phyloP scores from a whole-genome alignment of 345 rosid species.

The Salix suchowensis region DNA sequence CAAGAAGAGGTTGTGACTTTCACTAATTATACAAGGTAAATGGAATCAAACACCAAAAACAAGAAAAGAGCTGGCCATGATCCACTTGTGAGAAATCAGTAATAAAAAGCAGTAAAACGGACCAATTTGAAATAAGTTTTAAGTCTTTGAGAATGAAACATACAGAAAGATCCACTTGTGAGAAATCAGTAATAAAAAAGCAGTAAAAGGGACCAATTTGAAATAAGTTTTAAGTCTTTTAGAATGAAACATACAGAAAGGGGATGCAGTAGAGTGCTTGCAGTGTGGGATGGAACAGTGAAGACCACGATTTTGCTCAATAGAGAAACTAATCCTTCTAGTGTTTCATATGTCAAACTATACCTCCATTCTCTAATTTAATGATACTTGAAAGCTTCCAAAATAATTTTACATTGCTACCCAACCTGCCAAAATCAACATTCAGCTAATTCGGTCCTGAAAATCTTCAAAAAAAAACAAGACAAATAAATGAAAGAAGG shows the following conservation, averaged over 20 bases:
- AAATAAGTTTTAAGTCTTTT: neutral
- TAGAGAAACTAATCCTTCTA: conserved; percentile 69
- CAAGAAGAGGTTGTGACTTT: neutral
- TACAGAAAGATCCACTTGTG: conserved; percentile 45
- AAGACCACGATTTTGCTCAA: conserved; percentile 67
- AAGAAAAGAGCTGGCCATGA: neutral
- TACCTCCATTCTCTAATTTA: conserved; percentile 59
- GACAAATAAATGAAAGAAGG: neutral
- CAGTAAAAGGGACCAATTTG: neutral
- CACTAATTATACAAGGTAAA: neutral
- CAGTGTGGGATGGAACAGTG: conserved; percentile 84
- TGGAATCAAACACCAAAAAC: neutral
- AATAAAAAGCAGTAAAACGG: neutral
- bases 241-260: conserved; percentile 60
- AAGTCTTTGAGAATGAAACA: conserved; percentile 25
- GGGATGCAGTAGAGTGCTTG: conserved; percentile 64
- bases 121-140: neutral
- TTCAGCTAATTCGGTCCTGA: conserved; percentile 7
- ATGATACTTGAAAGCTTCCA: conserved; percentile 75
- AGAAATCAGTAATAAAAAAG: neutral
- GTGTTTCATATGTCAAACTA: conserved; percentile 79
- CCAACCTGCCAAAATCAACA: conserved; percentile 55
- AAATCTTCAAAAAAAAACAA: conserved; percentile 5
- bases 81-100: neutral
- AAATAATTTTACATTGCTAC: conserved; percentile 66